Percentiles rank a stretch among this genome's conserved stretches.
Conservation (phyloP, 192 early-diverging fungal genomes). For the Tieghemiomyces parasiticus region DNA sequence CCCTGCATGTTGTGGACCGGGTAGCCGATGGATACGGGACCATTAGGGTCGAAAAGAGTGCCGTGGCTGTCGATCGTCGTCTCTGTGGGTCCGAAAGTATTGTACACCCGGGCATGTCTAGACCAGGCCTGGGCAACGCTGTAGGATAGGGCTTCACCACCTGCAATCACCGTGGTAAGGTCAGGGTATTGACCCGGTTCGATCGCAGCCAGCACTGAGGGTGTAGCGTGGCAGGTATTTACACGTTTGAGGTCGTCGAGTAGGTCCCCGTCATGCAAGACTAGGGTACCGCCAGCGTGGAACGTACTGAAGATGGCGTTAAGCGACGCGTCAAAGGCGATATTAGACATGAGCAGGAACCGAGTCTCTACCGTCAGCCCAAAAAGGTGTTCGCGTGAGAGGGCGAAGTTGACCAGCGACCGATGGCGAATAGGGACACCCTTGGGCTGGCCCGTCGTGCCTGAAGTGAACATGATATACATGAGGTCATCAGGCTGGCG, state of each 20-base stretch:
- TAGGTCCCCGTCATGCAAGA: not conserved
- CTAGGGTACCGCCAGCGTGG: conserved; percentile 10
- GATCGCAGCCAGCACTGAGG: not conserved
- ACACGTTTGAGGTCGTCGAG: not conserved
- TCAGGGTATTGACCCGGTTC: not conserved
- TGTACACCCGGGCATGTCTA: conserved; percentile 4
- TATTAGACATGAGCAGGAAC: conserved; percentile 9
- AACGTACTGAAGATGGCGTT: conserved; percentile 11
- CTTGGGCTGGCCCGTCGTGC: conserved; percentile 19
- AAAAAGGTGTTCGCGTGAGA: not conserved
- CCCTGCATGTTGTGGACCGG: conserved; percentile 13
- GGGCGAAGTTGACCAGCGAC: conserved; percentile 12
- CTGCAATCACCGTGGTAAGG: not conserved
- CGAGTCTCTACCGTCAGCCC: not conserved
- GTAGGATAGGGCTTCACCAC: conserved; percentile 4
- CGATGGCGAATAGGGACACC: conserved; percentile 16
- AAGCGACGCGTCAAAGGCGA: conserved; percentile 14
- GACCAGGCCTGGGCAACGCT: not conserved
- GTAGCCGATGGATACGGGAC: conserved; percentile 13
- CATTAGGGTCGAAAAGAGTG: not conserved
- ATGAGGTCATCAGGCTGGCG: not conserved
- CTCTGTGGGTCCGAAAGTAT: conserved; percentile 23
- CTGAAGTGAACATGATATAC: conserved; percentile 11
- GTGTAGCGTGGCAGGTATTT: not conserved
- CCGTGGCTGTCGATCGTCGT: conserved; percentile 11